Base-by-base conservation (phyloP, 805 yeast species). In the Wickerhamomyces sydowiorum region DNA sequence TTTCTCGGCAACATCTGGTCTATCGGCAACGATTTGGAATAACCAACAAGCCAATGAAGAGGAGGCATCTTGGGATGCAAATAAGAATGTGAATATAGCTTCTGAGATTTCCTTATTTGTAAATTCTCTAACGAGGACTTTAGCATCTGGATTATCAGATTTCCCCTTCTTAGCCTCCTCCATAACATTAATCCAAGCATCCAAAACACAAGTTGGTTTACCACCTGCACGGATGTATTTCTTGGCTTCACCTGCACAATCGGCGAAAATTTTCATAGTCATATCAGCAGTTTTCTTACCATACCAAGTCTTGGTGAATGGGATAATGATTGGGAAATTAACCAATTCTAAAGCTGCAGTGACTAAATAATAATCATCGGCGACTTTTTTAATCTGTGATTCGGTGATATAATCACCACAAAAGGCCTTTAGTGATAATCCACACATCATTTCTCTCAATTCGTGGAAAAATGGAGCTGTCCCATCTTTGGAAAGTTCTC, bases 31-130 rank as follows among this genome's bases (percentile, higher is more conserved):
- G 54, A 89, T 78, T 73, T 93, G 99, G 80, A 91, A 93, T 57
- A 93, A 73, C 99, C 99, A 93, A 66, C 98, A 91, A 49, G 96
- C 93, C 53, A 95, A 81, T 4, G 97, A 87, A 1, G 97, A 89
- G 7, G 96, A 86, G 20, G 99, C 99, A 67, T 93, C 99, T 69
- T 93, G 99, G 5, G 96, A 86, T 7, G 99, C 99, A 65, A 93
- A 93, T 63, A 93, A 70, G 66, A 93, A 93, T 13, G 99, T 93
- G 76, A 93, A 93, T 48, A 93, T 79, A 42, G 96, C 95, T 70
- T 93, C 98, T 18, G 96, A 86, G 55, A 93, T 91, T 66, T 93
- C 99, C 64, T 74, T 83, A 70, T 90, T 80, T 43, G 89, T 66
- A 67, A 93, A 93, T 48, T 84, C 91, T 62, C 97, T 81, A 51